Base-by-base conservation (phyloP, 2,329 filamentous ascomycete genomes). In the Claviceps humidiphila region DNA sequence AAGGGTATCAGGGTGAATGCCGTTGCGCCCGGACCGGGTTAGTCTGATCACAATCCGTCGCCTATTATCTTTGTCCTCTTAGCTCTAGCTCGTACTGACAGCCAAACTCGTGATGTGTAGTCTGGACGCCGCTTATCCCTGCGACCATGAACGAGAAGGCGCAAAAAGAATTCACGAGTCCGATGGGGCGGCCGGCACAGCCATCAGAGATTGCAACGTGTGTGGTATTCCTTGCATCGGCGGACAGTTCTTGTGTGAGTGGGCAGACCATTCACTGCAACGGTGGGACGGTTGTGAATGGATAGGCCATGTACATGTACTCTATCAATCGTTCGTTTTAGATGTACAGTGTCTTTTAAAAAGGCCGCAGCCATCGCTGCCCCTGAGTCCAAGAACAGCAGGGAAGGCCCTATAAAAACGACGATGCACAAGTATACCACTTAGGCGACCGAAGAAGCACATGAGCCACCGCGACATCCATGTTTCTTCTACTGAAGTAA, bases 171-270 rank as follows among this genome's bases (percentile, higher is more conserved):
- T 91, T 91, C 65, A 78, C 74, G 2, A 76, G 77, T 22, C 87
- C 87, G 0, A 88, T 93, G 72, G 87, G 87, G 4, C 74, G 88
- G 20, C 85, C 86, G 0, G 83, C 80, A 2, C 87, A 93, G 67
- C 88, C 87, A 2, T 86, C 80, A 52, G 88, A 94, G 73, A 84
- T 93, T 56, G 87, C 86, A 0, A 84, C 85, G 0, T 88, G 84
- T 60, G 85, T 89, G 53, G 86, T 93, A 4, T 93, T 93, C 67
- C 70, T 94, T 57, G 87, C 87, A 0, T 84, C 81, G 50, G 71
- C 75, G 54, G 87, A 93, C 64, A 87, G 84, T 62, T 82, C 80
- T 47, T 82, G 80, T 55, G 81, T 93, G 46, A 84, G 78, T 51
- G 87, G 88, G 1, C 87, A 91, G 71, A 74, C 70, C 0, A 71